A percentile compares a stretch with the other conserved stretches of the same genome.
These are phyloP conservation scores for Tulasnella sp. DNA, from an alignment of 768 basidiomycete species.

Conservation along the genomic window DNA sequence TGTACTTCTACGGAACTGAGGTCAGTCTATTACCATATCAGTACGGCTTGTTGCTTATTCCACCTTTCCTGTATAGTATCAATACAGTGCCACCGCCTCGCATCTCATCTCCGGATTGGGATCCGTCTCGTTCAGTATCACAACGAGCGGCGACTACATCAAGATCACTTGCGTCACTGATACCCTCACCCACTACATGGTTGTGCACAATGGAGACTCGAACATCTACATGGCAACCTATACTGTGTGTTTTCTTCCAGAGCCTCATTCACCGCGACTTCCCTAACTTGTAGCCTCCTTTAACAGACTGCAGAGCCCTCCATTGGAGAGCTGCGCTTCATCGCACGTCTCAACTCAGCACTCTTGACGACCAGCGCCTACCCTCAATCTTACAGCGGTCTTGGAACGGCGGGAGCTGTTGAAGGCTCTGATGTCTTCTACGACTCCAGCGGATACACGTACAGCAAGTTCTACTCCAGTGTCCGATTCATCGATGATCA, in stretches of 20 bases:
- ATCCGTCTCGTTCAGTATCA: neutral
- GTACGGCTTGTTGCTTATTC: neutral
- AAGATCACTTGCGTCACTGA: constrained; percentile 5
- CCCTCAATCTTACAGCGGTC: constrained; percentile 42
- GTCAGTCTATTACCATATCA: neutral
- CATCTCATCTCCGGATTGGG: constrained; percentile 3
- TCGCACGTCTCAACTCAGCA: constrained; percentile 46
- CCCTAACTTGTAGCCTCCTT: neutral
- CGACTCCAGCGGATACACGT: constrained; percentile 45
- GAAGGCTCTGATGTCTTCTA: constrained; percentile 50
- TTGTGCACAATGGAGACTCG: constrained; percentile 47
- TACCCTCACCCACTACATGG: constrained; percentile 47
- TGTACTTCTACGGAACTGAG: constrained; percentile 44
- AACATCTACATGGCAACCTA: constrained; percentile 49
- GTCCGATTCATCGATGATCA: constrained; percentile 52
- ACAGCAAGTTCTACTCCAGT: constrained; percentile 43
- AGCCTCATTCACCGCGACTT: no score
- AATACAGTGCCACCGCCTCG: neutral
- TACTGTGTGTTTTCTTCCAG: constrained; percentile 26
- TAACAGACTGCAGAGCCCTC: constrained; percentile 34
- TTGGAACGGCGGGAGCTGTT: constrained; percentile 42
- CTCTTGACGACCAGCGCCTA: constrained; percentile 36
- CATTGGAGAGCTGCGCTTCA: constrained; percentile 50
- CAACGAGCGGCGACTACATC: constrained; percentile 9
- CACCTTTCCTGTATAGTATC: neutral